Evolutionary conservation across 805 yeast genomes (phyloP).

Genomic region (Metahyphopichia silvanorum): DNA sequence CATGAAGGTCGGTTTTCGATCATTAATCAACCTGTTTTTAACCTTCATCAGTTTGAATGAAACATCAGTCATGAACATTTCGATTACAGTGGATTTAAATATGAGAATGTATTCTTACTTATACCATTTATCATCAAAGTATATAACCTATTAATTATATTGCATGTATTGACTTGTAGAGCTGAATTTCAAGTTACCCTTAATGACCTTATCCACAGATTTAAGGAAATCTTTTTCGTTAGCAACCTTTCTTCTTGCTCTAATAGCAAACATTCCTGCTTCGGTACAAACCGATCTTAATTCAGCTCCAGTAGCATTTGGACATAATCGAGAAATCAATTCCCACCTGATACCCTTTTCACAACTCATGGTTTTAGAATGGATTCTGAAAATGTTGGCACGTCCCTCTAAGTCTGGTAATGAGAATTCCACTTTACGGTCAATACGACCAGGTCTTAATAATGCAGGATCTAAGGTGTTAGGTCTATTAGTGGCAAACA

Average conservation of each 20-base stretch:
- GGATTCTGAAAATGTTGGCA: conserved; percentile 96
- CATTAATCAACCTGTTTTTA: no score
- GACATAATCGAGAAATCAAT: conserved; percentile 93
- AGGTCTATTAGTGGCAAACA: conserved; percentile 99
- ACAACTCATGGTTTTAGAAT: conserved; percentile 95
- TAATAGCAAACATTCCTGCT: conserved; percentile 99
- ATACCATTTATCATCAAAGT: no score
- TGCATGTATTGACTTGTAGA: conserved; percentile 98
- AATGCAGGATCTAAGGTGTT: conserved; percentile 97
- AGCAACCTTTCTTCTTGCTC: conserved; percentile 98
- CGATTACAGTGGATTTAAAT: no score
- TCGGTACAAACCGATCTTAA: conserved; percentile 97
- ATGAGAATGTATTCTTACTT: no score
- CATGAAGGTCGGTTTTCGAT: no score
- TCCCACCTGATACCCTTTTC: conserved; percentile 99
- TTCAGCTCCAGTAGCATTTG: conserved; percentile 98
- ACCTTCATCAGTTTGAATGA: no score
- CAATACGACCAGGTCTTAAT: conserved; percentile 97
- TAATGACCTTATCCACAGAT: conserved; percentile 97
- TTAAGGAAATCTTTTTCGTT: conserved; percentile 96
- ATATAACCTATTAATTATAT: conserved; percentile 73
- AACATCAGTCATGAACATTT: no score
- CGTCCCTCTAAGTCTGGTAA: conserved; percentile 97
- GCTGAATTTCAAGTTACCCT: conserved; percentile 97
- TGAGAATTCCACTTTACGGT: conserved; percentile 95